Percentiles rank a stretch among this genome's conserved stretches.
Evolutionary conservation across 768 basidiomycete genomes (phyloP).

Genomic region (Naganishia friedmannii): DNA sequence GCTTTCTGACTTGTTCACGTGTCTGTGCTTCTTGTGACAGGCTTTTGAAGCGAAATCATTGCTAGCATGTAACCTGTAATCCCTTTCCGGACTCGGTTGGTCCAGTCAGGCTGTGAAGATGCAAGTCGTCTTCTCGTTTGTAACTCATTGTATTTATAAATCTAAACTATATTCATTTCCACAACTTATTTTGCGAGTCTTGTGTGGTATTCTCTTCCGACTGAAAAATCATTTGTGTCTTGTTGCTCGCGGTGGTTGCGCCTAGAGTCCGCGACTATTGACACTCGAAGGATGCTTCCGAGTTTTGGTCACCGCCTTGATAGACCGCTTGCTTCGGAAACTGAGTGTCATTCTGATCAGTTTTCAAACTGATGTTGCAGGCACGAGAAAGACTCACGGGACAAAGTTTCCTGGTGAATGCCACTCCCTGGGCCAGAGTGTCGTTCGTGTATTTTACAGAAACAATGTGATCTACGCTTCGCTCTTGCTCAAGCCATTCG

Average conservation of each 20-base stretch:
- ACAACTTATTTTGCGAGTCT: background rate
- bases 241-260: no score
- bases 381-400: background rate
- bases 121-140: background rate
- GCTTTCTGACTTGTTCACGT: background rate
- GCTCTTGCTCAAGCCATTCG: constrained; percentile 7
- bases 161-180: background rate
- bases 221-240: no score
- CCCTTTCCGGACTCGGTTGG: background rate
- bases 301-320: constrained; percentile 5
- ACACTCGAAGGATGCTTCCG: constrained; percentile 16
- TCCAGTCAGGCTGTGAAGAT: background rate
- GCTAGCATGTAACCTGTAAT: background rate
- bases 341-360: background rate
- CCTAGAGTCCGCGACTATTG: no score
- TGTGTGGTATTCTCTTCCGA: background rate
- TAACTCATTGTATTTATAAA: background rate
- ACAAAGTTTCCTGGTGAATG: constrained; percentile 3
- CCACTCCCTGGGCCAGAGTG: background rate
- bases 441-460: constrained; percentile 8
- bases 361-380: no score
- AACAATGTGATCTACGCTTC: constrained; percentile 5
- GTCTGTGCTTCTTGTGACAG: no score
- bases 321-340: constrained; percentile 7
- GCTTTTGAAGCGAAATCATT: background rate